Base-by-base conservation (phyloP, 352 stramenopile species). In the Pythium rishiriense region DNA sequence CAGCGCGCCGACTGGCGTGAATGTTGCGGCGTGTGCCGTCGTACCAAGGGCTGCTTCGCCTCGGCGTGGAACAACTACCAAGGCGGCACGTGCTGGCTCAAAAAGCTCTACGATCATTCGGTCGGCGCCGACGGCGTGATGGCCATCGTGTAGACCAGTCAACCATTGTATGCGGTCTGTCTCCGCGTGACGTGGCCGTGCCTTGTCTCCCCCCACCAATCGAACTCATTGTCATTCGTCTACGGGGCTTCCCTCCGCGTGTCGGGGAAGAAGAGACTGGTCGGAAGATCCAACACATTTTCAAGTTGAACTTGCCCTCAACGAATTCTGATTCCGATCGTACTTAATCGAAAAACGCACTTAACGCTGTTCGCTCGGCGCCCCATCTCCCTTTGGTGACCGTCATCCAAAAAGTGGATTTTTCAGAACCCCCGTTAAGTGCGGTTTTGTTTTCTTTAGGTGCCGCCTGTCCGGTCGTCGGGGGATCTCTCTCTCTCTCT, bases 11-110 rank as follows among this genome's bases (percentile, higher is more conserved):
- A 46, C 22, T 37, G 31, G 31, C 31, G 31, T 37, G 31, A 37
- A 11, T 37, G 31, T 11, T 37, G 31, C 31, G 31, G 31, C 31
- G 31, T 37, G 31, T 37, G 31, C 31, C 31, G 31, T 11, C 31
- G 31, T 37, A 37, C 31, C 6, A 37, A 37, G 31, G 45, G 45
- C 45, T 51, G 31, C 33, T 33, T 31, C 75, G 0, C 53, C n/a
- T n/a, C n/a, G n/a, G n/a, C n/a, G n/a, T n/a, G n/a, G n/a, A n/a
- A n/a, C n/a, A n/a, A n/a, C n/a, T n/a, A n/a, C n/a, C n/a, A n/a
- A n/a, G n/a, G n/a, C n/a, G n/a, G n/a, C n/a, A n/a, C n/a, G n/a
- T n/a, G n/a, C n/a, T n/a, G n/a, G n/a, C n/a, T n/a, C n/a, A n/a
- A n/a, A n/a, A n/a, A n/a, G n/a, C n/a, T n/a, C n/a, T n/a, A n/a